A percentile compares a stretch with the other conserved stretches of the same genome.
These are phyloP conservation scores for Metschnikowia reukaufii DNA, from an alignment of 805 yeast genomes.

Conservation along the genomic window DNA sequence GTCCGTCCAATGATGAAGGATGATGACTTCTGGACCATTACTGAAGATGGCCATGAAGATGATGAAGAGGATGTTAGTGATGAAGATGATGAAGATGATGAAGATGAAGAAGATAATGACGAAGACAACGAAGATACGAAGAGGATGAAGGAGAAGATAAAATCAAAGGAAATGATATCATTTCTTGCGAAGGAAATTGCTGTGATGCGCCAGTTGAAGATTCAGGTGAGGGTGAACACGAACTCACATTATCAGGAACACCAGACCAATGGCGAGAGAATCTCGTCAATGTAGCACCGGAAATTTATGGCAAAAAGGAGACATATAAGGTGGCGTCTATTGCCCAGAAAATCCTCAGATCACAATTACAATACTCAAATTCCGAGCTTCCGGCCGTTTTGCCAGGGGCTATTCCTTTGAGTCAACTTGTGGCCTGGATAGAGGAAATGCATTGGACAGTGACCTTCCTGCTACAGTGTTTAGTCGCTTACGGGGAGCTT, in stretches of 20 bases:
- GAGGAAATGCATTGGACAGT: conserved; percentile 7
- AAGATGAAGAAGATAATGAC: background rate
- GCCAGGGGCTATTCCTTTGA: conserved; percentile 52
- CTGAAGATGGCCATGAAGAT: conserved; percentile 4
- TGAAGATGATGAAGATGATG: background rate
- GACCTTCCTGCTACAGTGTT: conserved; percentile 10
- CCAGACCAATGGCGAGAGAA: conserved; percentile 8
- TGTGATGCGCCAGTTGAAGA: background rate
- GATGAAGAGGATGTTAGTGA: conserved; percentile 21
- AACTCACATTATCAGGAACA: conserved; percentile 4
- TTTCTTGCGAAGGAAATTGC: background rate
- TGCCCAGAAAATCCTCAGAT: conserved; percentile 15
- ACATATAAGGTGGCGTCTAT: conserved; percentile 22
- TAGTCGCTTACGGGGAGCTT: conserved; percentile 21
- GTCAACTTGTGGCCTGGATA: conserved; percentile 42
- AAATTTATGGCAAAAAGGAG: conserved; percentile 9
- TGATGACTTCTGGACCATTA: conserved; percentile 31
- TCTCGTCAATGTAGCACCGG: conserved; percentile 7
- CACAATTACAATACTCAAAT: conserved; percentile 14
- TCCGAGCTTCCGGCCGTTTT: conserved; percentile 40
- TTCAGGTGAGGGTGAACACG: conserved; percentile 12
- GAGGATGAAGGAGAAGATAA: background rate
- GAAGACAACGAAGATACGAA: background rate
- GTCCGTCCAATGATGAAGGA: conserved; percentile 26
- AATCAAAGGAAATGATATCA: background rate